Conservation (phyloP, 371 early-diverging fungal genomes). For the Mucor plumbeus region DNA sequence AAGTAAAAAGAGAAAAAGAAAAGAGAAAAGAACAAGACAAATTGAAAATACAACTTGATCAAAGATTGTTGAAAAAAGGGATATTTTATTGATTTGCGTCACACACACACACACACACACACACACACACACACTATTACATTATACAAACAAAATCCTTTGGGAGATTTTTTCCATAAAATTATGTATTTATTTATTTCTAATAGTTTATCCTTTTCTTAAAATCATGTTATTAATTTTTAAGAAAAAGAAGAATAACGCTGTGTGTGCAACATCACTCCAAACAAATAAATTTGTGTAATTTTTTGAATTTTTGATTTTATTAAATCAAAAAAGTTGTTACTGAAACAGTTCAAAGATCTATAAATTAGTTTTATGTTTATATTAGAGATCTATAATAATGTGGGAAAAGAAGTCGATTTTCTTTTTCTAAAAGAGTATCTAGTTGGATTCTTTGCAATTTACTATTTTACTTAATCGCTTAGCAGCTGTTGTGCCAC, state of each 20-base stretch:
- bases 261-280: constrained; percentile 21
- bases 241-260: constrained; percentile 7
- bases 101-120: not conserved
- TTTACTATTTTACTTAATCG: not conserved
- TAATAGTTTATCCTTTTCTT: not conserved
- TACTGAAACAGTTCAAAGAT: not conserved
- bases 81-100: constrained; percentile 11
- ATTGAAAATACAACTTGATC: constrained; percentile 15
- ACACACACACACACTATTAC: not conserved
- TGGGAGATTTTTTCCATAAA: not conserved
- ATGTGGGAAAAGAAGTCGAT: no score
- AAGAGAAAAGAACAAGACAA: not conserved
- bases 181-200: not conserved
- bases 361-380: no score
- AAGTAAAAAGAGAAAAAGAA: not conserved
- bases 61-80: not conserved
- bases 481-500: constrained; percentile 19
- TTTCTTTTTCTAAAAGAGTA: not conserved
- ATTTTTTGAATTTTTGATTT: not conserved
- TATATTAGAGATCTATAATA: no score
- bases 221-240: constrained; percentile 16
- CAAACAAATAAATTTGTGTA: constrained; percentile 14
- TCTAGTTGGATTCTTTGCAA: not conserved
- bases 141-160: constrained; percentile 8
- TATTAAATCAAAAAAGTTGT: not conserved